Evolutionary conservation across 345 rosid genomes (phyloP).

Genomic region (Erysimum cheiranthoides): DNA sequence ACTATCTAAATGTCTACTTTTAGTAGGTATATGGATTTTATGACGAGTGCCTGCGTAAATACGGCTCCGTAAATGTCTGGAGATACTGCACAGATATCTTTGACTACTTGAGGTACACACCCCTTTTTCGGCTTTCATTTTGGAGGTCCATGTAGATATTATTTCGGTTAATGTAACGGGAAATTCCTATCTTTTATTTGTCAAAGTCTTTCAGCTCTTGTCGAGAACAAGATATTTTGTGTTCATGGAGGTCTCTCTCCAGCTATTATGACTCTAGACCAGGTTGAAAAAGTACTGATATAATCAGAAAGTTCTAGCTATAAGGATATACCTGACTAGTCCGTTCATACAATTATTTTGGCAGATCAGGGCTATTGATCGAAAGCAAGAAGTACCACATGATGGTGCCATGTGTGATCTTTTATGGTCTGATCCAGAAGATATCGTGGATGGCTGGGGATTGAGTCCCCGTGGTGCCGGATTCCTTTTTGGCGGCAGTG

Average conservation of each 20-base stretch:
- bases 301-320: constrained; percentile 23
- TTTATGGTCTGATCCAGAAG: constrained; percentile 97
- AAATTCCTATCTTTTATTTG: constrained; percentile 31
- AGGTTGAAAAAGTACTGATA: constrained; percentile 58
- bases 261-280: constrained; percentile 78
- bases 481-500: constrained; percentile 83
- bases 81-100: constrained; percentile 94
- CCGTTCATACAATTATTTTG: constrained; percentile 24
- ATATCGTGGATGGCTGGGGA: constrained; percentile 95
- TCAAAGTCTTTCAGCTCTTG: constrained; percentile 79
- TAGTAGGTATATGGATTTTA: constrained; percentile 88
- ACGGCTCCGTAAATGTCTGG: constrained; percentile 95
- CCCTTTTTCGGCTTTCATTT: background rate
- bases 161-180: background rate
- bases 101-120: constrained; percentile 80
- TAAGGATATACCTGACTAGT: constrained; percentile 12
- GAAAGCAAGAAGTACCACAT: constrained; percentile 98
- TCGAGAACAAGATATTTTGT: constrained; percentile 85
- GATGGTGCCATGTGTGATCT: constrained; percentile 99
- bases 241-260: constrained; percentile 98
- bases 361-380: constrained; percentile 86
- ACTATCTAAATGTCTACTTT: constrained; percentile 19
- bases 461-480: constrained; percentile 97
- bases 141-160: background rate
- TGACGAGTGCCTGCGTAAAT: constrained; percentile 89